Percentiles rank a stretch among this genome's conserved stretches.
Evolutionary conservation across 768 basidiomycete genomes (phyloP).

Genomic region (Mycena galopus): DNA sequence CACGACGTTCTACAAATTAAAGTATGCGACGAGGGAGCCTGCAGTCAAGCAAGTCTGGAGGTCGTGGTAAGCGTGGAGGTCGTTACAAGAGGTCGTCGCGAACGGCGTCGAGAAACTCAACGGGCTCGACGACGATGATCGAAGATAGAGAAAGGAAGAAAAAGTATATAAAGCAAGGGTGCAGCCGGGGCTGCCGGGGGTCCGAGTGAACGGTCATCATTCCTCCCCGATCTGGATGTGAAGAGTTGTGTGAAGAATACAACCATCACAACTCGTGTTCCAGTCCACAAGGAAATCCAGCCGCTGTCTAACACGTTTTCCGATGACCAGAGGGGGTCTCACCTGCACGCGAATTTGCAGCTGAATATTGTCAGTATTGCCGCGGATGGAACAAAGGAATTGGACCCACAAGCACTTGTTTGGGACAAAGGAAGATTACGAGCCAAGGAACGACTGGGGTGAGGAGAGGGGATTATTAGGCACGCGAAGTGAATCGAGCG

Average conservation of each 20-base stretch:
- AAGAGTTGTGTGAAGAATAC: slow-evolving; percentile 28
- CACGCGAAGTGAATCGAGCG: slow-evolving; percentile 71
- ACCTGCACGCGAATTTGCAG: not conserved
- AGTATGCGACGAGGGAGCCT: slow-evolving; percentile 55
- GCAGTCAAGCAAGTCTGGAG: slow-evolving; percentile 42
- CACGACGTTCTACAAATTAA: slow-evolving; percentile 51
- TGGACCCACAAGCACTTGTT: slow-evolving; percentile 22
- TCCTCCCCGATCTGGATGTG: slow-evolving; percentile 37
- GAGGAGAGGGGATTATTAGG: slow-evolving; percentile 46
- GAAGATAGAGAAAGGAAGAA: slow-evolving; percentile 38
- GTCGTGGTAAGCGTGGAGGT: slow-evolving; percentile 60
- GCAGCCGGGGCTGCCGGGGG: slow-evolving; percentile 24
- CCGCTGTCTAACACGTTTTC: slow-evolving; percentile 34
- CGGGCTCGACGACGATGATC: slow-evolving; percentile 56
- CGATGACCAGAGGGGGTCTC: slow-evolving; percentile 20
- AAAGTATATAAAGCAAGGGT: slow-evolving; percentile 35
- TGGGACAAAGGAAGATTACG: not conserved
- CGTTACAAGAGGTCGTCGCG: slow-evolving; percentile 56
- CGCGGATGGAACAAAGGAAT: not conserved
- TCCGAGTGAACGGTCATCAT: slow-evolving; percentile 42
- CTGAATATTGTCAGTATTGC: not conserved
- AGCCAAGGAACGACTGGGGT: slow-evolving; percentile 43
- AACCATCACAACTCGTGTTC: slow-evolving; percentile 33
- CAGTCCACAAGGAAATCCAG: slow-evolving; percentile 29
- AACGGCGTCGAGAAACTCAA: slow-evolving; percentile 31